Base-by-base conservation (phyloP, 2,329 filamentous ascomycete genomes). In the Ilyonectria robusta region DNA sequence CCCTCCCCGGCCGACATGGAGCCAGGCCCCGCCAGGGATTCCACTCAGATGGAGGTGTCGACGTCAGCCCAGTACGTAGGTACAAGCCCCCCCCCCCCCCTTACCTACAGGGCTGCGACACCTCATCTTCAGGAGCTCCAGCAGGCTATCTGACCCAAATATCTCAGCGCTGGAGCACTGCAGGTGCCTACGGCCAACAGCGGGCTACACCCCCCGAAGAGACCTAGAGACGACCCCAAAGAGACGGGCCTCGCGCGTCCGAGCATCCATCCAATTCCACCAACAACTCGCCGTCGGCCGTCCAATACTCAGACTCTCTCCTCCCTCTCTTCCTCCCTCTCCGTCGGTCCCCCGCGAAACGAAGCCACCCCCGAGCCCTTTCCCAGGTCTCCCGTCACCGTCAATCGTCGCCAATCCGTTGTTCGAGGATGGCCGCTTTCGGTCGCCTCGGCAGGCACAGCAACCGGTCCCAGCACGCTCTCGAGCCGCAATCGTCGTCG, bases 391-490 rank as follows among this genome's bases (percentile, higher is more conserved):
- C 57, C 53, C 31, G 50, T 53, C 57, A 26, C 48, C 53, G 51
- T 61, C 58, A 61, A 61, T 50, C 57, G 37, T 47, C 59, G 58
- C 58, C 47, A 58, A 58, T 57, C 58, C 58, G 44, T 44, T 61
- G 40, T 50, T 33, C 51, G 58, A 79, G 71, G 68, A 88, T 88
- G 86, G 85, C 83, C 75, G 80, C 80, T 79, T 88, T 88, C 80
- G 81, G 83, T 80, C 86, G 86, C 77, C 80, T 87, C 78, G 83
- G 84, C 78, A 88, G 82, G 82, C 84, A 87, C 79, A 84, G 83
- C 82, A 87, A 87, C 76, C 85, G 86, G 75, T 87, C 87, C 78
- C 87, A 88, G 81, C 86, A 87, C 77, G 84, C 84, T 70, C 82
- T 88, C 75, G 86, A 86, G 77, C 78, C 73, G 62, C 81, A 73